phyloP scores from a whole-genome alignment of 306 rosid genomes.

The Luffa acutangula region DNA sequence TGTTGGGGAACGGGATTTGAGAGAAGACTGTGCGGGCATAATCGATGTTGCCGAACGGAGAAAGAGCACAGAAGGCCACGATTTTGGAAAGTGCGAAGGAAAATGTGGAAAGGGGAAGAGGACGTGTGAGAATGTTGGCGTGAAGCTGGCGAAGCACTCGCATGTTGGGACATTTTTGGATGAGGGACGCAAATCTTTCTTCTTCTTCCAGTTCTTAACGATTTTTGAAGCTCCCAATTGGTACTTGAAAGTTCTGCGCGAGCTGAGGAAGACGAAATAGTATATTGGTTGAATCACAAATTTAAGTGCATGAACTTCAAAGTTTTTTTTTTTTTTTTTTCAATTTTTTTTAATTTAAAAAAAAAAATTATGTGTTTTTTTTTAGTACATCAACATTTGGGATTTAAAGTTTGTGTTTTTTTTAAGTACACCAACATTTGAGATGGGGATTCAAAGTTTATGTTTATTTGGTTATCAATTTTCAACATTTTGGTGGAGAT shows the following conservation, averaged over 20 bases:
- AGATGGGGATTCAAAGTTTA: too few species aligned
- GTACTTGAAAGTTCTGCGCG: not conserved
- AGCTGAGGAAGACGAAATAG: not conserved
- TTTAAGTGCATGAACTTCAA: too few species aligned
- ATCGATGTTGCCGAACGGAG: slow-evolving; percentile 13
- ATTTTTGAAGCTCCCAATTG: not conserved
- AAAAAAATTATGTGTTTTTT: too few species aligned
- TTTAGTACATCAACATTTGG: too few species aligned
- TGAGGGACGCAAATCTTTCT: slow-evolving; percentile 14
- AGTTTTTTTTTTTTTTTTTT: too few species aligned
- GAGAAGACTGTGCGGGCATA: slow-evolving; percentile 12
- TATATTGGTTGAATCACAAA: too few species aligned
- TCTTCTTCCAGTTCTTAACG: slow-evolving; percentile 21
- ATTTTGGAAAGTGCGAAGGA: slow-evolving; percentile 22
- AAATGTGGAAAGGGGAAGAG: slow-evolving; percentile 13
- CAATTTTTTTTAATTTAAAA: too few species aligned
- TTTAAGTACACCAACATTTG: too few species aligned
- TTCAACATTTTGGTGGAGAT: too few species aligned
- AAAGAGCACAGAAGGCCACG: slow-evolving; percentile 16
- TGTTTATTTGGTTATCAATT: too few species aligned
- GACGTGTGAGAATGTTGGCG: slow-evolving; percentile 11
- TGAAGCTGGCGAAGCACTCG: slow-evolving; percentile 17
- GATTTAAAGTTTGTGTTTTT: too few species aligned
- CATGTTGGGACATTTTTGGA: slow-evolving; percentile 20
- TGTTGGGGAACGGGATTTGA: slow-evolving; percentile 2